Evolutionary conservation across 495 filamentous ascomycete genomes (phyloP), one percentile per base, ranked within the genome.

Genomic region (Aspergillus haitiensis): DNA sequence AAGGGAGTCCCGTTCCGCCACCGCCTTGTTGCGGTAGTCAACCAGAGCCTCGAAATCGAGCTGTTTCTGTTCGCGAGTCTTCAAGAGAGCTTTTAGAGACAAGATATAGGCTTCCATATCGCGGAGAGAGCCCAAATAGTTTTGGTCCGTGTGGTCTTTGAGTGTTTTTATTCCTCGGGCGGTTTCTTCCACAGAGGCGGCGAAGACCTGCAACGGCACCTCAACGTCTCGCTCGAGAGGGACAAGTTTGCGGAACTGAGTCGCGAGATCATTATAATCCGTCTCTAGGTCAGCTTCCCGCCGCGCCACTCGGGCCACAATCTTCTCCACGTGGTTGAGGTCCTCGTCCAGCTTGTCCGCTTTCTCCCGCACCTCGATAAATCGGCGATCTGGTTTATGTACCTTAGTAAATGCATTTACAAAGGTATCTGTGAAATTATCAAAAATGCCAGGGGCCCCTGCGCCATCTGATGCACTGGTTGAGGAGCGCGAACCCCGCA

Each of bases 331-430:
- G 66, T 96, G 89, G 34, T 82, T 85, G 18, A 98, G 83, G 67
- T 98, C 94, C 64, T 98, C 95, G 65, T 97, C 93, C 7, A 98
- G 81, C 72, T 97, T 98, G 75, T 95, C 88, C 18, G 92, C 90
- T 71, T 91, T 93, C 67, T 98, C 95, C 61, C 86, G 84, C 42
- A 97, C 92, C 67, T 97, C 92, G 64, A 95, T 89, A 74, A 98
- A 98, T 40, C 94, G 88, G 62, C 87, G 88, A 73, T 98, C 94
- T 31, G 92, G 88, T 71, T 97, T 97, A 75, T 97, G 90, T 5
- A 96, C 88, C 66, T 98, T 98, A 60, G 87, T 91, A 66, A 98
- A 98, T 49, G 92, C 92, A 72, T 98, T 98, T 67, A 98, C 88
- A 69, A 97, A 94, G n/a, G 86, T 92, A 70, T 98, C 94, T 16